Percentiles rank a stretch among this genome's conserved stretches.
Conservation (phyloP, 768 basidiomycete genomes). For the Termitomyces heimii region DNA sequence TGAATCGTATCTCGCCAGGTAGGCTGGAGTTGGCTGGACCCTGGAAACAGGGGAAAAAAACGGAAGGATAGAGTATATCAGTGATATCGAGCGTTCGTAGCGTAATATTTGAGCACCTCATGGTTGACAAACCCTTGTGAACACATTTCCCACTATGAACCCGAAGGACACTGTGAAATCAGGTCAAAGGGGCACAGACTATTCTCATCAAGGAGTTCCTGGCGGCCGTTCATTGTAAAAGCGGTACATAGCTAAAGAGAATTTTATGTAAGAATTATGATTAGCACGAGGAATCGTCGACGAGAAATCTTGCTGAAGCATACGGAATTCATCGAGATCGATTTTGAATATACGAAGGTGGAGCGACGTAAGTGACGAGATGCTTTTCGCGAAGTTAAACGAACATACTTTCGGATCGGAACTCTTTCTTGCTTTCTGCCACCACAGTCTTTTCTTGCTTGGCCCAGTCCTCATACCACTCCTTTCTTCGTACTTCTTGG, state of each 20-base stretch:
- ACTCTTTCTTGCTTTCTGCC: slow-evolving; percentile 13
- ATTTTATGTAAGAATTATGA: background rate
- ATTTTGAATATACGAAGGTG: background rate
- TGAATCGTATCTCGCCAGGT: background rate
- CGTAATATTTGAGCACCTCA: background rate
- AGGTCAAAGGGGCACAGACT: background rate
- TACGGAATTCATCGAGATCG: background rate
- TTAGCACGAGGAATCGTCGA: background rate
- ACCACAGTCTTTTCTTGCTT: slow-evolving; percentile 15
- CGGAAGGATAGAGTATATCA: too few species aligned
- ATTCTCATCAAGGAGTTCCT: background rate
- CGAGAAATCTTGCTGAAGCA: background rate
- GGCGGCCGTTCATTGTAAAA: background rate
- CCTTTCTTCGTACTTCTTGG: slow-evolving; percentile 8
- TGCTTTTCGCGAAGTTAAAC: background rate
- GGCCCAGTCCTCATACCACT: slow-evolving; percentile 9
- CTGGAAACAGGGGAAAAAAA: background rate
- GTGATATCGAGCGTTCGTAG: background rate
- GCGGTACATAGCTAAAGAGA: background rate
- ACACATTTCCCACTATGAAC: background rate
- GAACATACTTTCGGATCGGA: slow-evolving; percentile 9
- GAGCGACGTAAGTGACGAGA: background rate
- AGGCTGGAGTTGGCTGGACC: background rate
- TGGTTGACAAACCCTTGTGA: background rate
- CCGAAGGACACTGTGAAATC: background rate